These are phyloP conservation scores for Trichaptum fuscoviolaceum DNA, from an alignment of 768 basidiomycete genomes.

Conservation along the genomic window DNA sequence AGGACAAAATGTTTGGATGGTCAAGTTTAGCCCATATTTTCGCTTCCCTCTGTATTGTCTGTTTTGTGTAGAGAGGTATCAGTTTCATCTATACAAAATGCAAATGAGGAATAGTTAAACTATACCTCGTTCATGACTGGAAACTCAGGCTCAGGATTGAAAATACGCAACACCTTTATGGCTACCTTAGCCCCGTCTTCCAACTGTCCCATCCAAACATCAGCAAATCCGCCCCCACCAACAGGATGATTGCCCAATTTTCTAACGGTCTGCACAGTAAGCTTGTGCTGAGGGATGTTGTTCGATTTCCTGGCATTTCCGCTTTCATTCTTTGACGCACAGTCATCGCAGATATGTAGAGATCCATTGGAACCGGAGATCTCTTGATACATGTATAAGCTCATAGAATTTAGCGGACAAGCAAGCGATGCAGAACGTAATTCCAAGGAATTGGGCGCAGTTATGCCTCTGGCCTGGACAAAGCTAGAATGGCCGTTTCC, in stretches of 20 bases:
- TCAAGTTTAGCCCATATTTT: slow-evolving; percentile 17
- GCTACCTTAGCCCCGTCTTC: not conserved
- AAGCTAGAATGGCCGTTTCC: too few relatives aligned
- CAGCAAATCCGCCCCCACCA: not conserved
- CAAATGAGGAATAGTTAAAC: too few relatives aligned
- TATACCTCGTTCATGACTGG: not conserved
- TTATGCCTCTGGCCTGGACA: too few relatives aligned
- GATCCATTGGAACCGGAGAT: too few relatives aligned
- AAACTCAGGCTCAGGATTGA: not conserved
- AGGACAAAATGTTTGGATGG: slow-evolving; percentile 18
- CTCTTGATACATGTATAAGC: too few relatives aligned
- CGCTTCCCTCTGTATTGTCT: slow-evolving; percentile 15
- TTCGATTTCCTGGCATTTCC: not conserved
- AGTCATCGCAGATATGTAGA: too few relatives aligned
- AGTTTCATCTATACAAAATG: too few relatives aligned
- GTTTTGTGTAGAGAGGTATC: not conserved
- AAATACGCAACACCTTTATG: not conserved
- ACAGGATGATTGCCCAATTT: not conserved
- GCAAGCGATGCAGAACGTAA: too few relatives aligned
- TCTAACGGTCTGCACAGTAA: not conserved
- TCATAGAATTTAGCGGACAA: too few relatives aligned
- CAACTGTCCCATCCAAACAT: not conserved
- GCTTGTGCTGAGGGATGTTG: not conserved
- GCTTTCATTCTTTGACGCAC: too few relatives aligned
- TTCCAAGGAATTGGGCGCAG: too few relatives aligned